Base-by-base conservation (phyloP, 192 early-diverging fungal species). In the Rhizophagus sp. region DNA sequence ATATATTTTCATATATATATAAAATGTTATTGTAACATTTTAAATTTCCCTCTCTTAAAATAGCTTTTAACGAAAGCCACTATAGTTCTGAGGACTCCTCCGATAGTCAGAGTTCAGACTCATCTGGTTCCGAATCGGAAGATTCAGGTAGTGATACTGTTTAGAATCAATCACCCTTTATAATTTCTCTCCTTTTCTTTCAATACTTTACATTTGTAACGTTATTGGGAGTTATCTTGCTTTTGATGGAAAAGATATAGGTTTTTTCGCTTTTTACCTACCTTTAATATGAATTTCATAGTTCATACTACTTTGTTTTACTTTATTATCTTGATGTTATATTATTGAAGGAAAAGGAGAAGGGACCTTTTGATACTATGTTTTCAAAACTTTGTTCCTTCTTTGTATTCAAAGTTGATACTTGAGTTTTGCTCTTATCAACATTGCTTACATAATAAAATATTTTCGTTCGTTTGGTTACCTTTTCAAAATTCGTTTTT, bases 81-180 rank as follows among this genome's bases (percentile, higher is more conserved):
- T 80, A 86, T 44, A 69, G 67, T 5, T 82, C 82, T n/a, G 80
- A 81, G 17, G 81, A 85, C 36, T 88, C 86, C 19, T 88, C 84
- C 73, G 86, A 84, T 11, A 87, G 87, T 78, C 91, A 87, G 50
- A 85, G 83, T 27, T 87, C 89, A 25, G 85, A 87, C 57, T 87
- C 88, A 47, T 92, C 90, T 49, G 90, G 83, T 65, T 94, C 95
- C 62, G 95, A 92, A 69, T 92, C 93, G 62, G 94, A 95, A 84
- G 95, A 94, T 83, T 93, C 93, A 88, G 94, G 94, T 90, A 94
- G 93, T 84, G 87, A 88, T 81, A 89, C 89, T 79, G 93, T 70
- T 41, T 70, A 70, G 68, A 39, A 41, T 41, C 33, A 41, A 57
- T 17, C 22, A 22, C 17, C 52, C 52, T 19, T 11, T 10, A 44